Evolutionary conservation across 345 rosid genomes (phyloP), one percentile per base, ranked within the genome.

Genomic region (Camelina neglecta): DNA sequence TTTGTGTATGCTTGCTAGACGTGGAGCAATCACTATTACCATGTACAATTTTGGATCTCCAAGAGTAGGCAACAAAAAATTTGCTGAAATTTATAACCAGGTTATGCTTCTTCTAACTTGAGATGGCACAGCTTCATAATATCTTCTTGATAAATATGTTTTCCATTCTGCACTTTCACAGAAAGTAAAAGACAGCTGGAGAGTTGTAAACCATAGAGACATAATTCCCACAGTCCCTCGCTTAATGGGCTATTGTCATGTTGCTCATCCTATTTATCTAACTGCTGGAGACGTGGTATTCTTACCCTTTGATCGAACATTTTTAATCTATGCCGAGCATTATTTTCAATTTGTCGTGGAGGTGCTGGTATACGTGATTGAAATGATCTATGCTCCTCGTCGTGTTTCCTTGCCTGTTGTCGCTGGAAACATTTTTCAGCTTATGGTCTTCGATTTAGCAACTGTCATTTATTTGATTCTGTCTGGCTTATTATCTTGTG

Each of bases 1-100:
- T 67, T 8, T 79, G 11, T 67, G 36, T 42, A n/a, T 72, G 42
- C 51, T 44, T 73, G 69, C 78, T 75, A 94, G 97, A 88, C 73
- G 29, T 50, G 95, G 90, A 55, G 87, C 84, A 55, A 84, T 91
- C 80, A 83, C 81, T 31, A 85, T 91, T 75, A 90, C 96, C 11
- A 91, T 91, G 98, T 94, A 91, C 79, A 94, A 91, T 80, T 93
- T 93, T 54, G 98, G 98, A 60, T 94, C 98, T 75, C 97, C 98
- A 50, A 90, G 96, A 84, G 97, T 94, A 80, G 97, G 98, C 73
- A 91, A 94, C 84, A 90, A 80, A 86, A 86, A 82, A 69, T 90
- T 94, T 69, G 93, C 96, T 41, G 97, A 90, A 61, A 82, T 84
- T 36, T 94, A 94, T 75, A 94, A 94, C 50, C 82, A 90, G 98